Percentiles rank a stretch among this genome's conserved stretches.
phyloP scores from a whole-genome alignment of 164 flowering plant genomes.

The Piper betle region DNA sequence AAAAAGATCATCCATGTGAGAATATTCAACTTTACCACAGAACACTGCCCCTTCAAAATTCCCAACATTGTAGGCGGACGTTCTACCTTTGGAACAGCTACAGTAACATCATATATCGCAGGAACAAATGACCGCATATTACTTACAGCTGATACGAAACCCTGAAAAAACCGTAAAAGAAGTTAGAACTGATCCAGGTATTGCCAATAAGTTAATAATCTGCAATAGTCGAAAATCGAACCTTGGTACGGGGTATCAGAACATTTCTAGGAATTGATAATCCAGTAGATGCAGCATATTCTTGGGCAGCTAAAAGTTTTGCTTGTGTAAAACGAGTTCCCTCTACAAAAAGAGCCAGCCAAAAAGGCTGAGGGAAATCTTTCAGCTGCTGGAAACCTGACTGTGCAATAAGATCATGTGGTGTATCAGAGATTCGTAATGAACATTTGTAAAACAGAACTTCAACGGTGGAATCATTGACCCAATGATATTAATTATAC shows the following conservation, averaged over 20 bases:
- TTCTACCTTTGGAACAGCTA: slow-evolving; percentile 62
- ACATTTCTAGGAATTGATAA: slow-evolving; percentile 83
- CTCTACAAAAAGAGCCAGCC: slow-evolving; percentile 97
- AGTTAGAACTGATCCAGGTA: slow-evolving; percentile 1
- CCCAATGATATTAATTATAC: slow-evolving; percentile 16
- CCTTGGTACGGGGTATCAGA: slow-evolving; percentile 98
- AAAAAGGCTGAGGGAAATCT: slow-evolving; percentile 82
- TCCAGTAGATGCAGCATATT: slow-evolving; percentile 74
- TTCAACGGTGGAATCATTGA: neutral
- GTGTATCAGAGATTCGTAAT: neutral
- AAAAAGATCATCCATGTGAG: neutral
- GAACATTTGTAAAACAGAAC: neutral
- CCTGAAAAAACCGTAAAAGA: slow-evolving; percentile 31
- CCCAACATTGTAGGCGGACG: slow-evolving; percentile 81
- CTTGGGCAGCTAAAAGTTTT: slow-evolving; percentile 93
- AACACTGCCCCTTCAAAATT: slow-evolving; percentile 68
- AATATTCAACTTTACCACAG: slow-evolving; percentile 44
- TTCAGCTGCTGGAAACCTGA: slow-evolving; percentile 55
- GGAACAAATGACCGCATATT: slow-evolving; percentile 90
- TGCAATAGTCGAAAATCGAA: slow-evolving; percentile 7
- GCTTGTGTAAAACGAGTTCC: slow-evolving; percentile 93
- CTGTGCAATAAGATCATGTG: slow-evolving; percentile 29
- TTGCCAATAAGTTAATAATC: neutral
- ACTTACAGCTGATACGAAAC: slow-evolving; percentile 80
- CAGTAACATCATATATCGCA: slow-evolving; percentile 83